Base-by-base conservation (phyloP, 208 protist genomes). In the Leptomonas seymouri region DNA sequence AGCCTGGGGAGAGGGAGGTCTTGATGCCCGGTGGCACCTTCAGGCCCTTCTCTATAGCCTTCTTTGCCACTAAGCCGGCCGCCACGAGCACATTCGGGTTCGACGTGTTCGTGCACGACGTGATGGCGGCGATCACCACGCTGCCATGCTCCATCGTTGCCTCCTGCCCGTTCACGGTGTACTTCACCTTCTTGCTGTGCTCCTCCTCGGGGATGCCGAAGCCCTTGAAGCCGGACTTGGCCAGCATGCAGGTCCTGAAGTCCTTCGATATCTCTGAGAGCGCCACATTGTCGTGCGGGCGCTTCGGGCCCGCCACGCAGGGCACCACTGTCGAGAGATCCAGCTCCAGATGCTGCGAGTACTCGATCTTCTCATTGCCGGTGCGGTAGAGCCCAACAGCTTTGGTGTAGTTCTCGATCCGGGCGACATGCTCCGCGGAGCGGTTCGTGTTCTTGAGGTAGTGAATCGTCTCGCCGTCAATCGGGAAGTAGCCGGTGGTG, bases 71-170 rank as follows among this genome's bases (percentile, higher is more conserved):
- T 8, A 99, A 77, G 70, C 95, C 97, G 51, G 97, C 95, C 44
- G 91, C 97, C 18, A 99, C 65, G 73, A 99, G 96, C 58, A 99
- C 97, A 46, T 78, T 90, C 50, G 97, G 97, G 86, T 99, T 99
- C 15, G 85, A 95, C 11, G 97, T 99, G 82, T 99, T 99, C 21
- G 97, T 99, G 80, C 97, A 99, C 53, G 87, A 96, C 18, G 97
- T 99, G 70, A 99, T 99, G 53, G 97, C 87, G 11, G 97, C 96
- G 81, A 99, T 98, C 8, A 98, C 90, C 57, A 99, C 94, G 69
- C 80, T 93, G 57, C 97, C 97, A 78, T 99, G 93, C 54, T 81
- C 82, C 79, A 98, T 94, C 41, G 74, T 84, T 41, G 87, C 78
- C 67, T 84, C 73, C 73, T 95, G 34, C 39, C 91, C 95, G 62